phyloP scores from a whole-genome alignment of 306 rosid genomes.

The Notholithocarpus densiflorus region DNA sequence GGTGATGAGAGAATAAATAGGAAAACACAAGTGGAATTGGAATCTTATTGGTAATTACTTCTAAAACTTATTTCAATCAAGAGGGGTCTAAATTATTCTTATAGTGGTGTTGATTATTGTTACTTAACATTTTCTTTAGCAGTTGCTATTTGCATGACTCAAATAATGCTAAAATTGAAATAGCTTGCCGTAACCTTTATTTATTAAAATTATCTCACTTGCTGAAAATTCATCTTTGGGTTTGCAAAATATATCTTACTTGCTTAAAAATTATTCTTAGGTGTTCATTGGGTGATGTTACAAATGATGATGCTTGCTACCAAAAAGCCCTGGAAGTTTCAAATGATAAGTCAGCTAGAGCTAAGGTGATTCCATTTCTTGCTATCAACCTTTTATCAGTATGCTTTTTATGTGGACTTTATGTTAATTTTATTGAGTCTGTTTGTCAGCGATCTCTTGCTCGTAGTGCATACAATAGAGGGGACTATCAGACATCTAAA shows the following conservation, averaged over 20 bases:
- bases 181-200: no score
- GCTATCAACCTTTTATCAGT: not conserved
- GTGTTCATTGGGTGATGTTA: conserved; percentile 92
- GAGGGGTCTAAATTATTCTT: no score
- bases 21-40: no score
- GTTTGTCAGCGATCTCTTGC: conserved; percentile 81
- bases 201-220: no score
- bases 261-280: conserved; percentile 36
- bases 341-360: conserved; percentile 77
- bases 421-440: not conserved
- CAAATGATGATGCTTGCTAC: conserved; percentile 74
- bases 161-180: no score
- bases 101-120: no score
- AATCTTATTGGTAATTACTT: no score
- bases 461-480: conserved; percentile 94
- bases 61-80: no score
- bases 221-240: not conserved
- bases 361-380: conserved; percentile 55
- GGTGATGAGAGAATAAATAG: no score
- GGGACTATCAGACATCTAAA: conserved; percentile 74
- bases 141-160: no score
- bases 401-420: conserved; percentile 7
- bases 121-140: no score
- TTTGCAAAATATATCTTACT: conserved; percentile 13
- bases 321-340: conserved; percentile 93